These are phyloP conservation scores for Candida rishiriensis DNA, from an alignment of 805 yeast genomes.

Conservation along the genomic window DNA sequence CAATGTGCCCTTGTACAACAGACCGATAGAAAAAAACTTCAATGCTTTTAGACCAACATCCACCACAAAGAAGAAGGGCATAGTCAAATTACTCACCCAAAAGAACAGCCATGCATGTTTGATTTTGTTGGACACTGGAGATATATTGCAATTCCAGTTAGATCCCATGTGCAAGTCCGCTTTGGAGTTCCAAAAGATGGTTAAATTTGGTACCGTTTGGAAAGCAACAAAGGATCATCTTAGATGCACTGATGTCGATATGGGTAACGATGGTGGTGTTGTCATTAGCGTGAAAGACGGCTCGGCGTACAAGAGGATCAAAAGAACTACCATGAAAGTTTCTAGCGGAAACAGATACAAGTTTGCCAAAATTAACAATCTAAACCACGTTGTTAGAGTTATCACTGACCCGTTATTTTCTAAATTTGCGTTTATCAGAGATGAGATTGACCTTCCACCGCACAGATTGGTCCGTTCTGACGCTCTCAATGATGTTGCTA, in stretches of 20 bases:
- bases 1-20: slow-evolving; percentile 27
- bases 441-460: slow-evolving; percentile 57
- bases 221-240: slow-evolving; percentile 52
- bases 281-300: slow-evolving; percentile 69
- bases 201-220: slow-evolving; percentile 55
- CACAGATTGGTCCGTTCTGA: slow-evolving; percentile 44
- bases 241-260: slow-evolving; percentile 62
- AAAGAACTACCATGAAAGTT: slow-evolving; percentile 30
- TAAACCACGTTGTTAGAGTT: slow-evolving; percentile 61
- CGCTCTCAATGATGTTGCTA: slow-evolving; percentile 48
- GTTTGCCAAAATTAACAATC: slow-evolving; percentile 46
- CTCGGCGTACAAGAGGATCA: slow-evolving; percentile 48
- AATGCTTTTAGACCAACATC: slow-evolving; percentile 50
- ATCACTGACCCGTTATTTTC: slow-evolving; percentile 53
- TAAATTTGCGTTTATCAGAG: slow-evolving; percentile 64
- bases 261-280: slow-evolving; percentile 63
- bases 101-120: slow-evolving; percentile 40
- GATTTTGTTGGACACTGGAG: slow-evolving; percentile 57
- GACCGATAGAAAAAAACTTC: slow-evolving; percentile 40
- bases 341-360: slow-evolving; percentile 37
- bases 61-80: slow-evolving; percentile 36
- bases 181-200: slow-evolving; percentile 33
- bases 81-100: slow-evolving; percentile 32
- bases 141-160: slow-evolving; percentile 39
- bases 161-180: slow-evolving; percentile 26